phyloP scores from a whole-genome alignment of 2,329 filamentous ascomycete genomes.

The Cytospora paraplurivora region DNA sequence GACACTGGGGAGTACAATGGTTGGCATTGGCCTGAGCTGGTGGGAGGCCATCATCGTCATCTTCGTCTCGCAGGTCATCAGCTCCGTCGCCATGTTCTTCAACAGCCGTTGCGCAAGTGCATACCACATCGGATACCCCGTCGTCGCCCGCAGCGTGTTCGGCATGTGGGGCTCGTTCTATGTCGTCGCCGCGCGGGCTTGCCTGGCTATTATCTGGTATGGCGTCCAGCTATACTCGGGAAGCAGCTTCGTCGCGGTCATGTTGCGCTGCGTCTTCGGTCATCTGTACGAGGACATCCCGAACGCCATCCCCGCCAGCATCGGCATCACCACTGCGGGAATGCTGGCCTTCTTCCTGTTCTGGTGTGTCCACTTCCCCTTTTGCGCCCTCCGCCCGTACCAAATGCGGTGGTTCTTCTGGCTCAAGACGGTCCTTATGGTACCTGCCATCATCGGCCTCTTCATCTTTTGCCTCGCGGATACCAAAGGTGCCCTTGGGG shows the following conservation, averaged over 20 bases:
- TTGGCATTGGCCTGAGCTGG: slow-evolving; percentile 48
- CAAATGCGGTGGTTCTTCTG: slow-evolving; percentile 48
- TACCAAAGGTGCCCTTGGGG: slow-evolving; percentile 39
- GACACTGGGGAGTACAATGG: slow-evolving; percentile 40
- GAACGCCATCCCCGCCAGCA: slow-evolving; percentile 40
- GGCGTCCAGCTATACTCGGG: slow-evolving; percentile 35
- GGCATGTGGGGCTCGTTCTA: slow-evolving; percentile 48
- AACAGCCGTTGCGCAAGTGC: slow-evolving; percentile 46
- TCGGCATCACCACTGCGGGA: slow-evolving; percentile 42
- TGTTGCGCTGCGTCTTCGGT: slow-evolving; percentile 37
- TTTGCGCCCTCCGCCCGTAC: slow-evolving; percentile 47
- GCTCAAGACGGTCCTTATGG: slow-evolving; percentile 45
- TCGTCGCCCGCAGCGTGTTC: slow-evolving; percentile 42
- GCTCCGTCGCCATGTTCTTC: slow-evolving; percentile 46
- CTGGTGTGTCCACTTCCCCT: slow-evolving; percentile 44
- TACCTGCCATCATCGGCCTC: slow-evolving; percentile 38
- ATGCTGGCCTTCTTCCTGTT: slow-evolving; percentile 44
- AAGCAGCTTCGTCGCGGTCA: slow-evolving; percentile 28
- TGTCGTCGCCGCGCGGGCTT: slow-evolving; percentile 43
- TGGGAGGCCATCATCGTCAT: slow-evolving; percentile 48
- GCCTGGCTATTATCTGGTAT: slow-evolving; percentile 45
- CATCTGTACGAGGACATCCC: slow-evolving; percentile 41
- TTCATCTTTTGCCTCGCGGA: slow-evolving; percentile 44
- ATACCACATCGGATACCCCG: slow-evolving; percentile 47
- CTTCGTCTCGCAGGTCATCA: slow-evolving; percentile 46